These are phyloP conservation scores for Takashimella koratensis DNA, from an alignment of 1,284 basidiomycete species.

Conservation along the genomic window DNA sequence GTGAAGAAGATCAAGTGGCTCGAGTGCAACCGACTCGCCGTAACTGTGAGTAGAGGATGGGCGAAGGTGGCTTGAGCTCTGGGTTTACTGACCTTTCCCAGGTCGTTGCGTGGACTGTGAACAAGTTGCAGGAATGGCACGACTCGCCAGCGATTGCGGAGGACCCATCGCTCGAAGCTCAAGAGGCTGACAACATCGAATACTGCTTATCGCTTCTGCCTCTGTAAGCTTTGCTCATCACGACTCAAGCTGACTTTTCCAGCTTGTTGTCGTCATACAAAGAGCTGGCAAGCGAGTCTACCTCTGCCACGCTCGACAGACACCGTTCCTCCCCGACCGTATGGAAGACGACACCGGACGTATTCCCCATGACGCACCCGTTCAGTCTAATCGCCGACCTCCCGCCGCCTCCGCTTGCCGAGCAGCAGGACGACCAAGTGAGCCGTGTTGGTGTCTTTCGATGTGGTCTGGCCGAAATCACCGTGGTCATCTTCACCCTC, in stretches of 20 bases:
- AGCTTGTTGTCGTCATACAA: constrained; percentile 82
- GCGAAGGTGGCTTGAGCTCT: constrained; percentile 5
- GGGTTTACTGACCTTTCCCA: constrained; percentile 42
- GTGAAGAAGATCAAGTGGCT: constrained; percentile 80
- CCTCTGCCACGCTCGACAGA: constrained; percentile 66
- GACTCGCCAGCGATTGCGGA: constrained; percentile 63
- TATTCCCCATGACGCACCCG: constrained; percentile 90
- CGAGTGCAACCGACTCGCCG: constrained; percentile 72
- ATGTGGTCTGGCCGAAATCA: constrained; percentile 78
- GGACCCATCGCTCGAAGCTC: constrained; percentile 61
- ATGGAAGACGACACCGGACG: constrained; percentile 66
- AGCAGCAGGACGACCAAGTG: constrained; percentile 21
- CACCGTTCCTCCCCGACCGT: constrained; percentile 59
- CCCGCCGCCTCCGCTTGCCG: constrained; percentile 56
- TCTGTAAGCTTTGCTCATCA: constrained; percentile 54
- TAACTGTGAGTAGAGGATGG: constrained; percentile 31
- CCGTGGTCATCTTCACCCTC: constrained; percentile 78
- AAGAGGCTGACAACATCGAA: constrained; percentile 93
- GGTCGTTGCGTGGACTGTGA: constrained; percentile 83
- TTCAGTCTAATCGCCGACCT: constrained; percentile 74
- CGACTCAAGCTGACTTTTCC: not conserved
- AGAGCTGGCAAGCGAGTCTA: constrained; percentile 69
- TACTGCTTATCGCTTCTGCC: constrained; percentile 81
- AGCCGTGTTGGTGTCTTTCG: constrained; percentile 59
- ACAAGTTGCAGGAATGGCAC: constrained; percentile 78